phyloP scores from a whole-genome alignment of 441 rosid species.

The Heliophila coronopifolia region DNA sequence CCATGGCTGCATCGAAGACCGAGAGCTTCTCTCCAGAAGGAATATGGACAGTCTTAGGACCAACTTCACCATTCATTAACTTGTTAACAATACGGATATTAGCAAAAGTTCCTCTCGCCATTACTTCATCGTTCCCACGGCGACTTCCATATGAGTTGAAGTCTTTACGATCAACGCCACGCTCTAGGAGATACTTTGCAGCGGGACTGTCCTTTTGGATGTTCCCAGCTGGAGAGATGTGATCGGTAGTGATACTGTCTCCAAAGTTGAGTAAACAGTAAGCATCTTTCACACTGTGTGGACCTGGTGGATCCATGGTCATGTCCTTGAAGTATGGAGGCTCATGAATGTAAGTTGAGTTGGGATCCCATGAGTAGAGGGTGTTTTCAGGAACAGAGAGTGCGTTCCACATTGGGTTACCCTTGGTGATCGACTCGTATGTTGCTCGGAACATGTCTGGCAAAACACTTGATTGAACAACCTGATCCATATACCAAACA shows the following conservation, averaged over 20 bases:
- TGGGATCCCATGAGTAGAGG: slow-evolving; percentile 79
- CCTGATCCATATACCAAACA: slow-evolving; percentile 39
- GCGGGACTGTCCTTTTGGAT: slow-evolving; percentile 96
- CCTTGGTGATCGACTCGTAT: slow-evolving; percentile 83
- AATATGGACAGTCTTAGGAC: slow-evolving; percentile 83
- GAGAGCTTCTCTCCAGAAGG: slow-evolving; percentile 92
- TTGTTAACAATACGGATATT: slow-evolving; percentile 93
- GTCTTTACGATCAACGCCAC: slow-evolving; percentile 78
- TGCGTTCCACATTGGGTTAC: slow-evolving; percentile 92
- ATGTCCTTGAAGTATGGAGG: slow-evolving; percentile 96
- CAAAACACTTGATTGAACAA: slow-evolving; percentile 85
- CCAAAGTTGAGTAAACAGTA: slow-evolving; percentile 94
- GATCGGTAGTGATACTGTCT: slow-evolving; percentile 96
- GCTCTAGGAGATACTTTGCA: slow-evolving; percentile 78
- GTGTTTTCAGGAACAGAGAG: slow-evolving; percentile 56
- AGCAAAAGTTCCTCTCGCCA: slow-evolving; percentile 99
- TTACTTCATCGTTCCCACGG: slow-evolving; percentile 90
- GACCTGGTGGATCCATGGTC: slow-evolving; percentile 89
- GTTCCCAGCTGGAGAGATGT: slow-evolving; percentile 96
- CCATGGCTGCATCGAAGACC: slow-evolving; percentile 88
- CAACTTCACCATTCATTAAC: slow-evolving; percentile 90
- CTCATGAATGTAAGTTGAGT: slow-evolving; percentile 93
- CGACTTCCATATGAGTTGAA: slow-evolving; percentile 98
- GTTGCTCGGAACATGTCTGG: slow-evolving; percentile 92
- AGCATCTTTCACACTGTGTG: slow-evolving; percentile 86